These are phyloP conservation scores for Cercospora sojina DNA, from an alignment of 2,329 filamentous ascomycete species.

Conservation along the genomic window DNA sequence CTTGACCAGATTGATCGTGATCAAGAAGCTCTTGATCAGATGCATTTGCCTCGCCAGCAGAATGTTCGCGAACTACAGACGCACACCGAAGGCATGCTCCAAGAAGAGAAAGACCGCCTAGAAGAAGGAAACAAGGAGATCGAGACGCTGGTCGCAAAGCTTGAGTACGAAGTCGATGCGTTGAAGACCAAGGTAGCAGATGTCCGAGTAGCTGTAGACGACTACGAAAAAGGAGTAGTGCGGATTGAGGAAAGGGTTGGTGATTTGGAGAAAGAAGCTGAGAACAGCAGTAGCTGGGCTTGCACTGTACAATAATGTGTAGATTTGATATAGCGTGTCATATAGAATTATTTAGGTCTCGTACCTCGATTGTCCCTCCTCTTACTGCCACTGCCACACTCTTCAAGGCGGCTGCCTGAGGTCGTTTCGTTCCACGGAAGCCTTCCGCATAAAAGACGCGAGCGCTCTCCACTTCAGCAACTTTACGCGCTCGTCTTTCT, in stretches of 20 bases:
- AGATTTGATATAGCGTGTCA: slow-evolving; percentile 5
- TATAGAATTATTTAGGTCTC: background rate
- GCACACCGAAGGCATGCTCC: slow-evolving; percentile 66
- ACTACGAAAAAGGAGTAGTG: slow-evolving; percentile 69
- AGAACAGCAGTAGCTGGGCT: slow-evolving; percentile 29
- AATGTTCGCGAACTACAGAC: slow-evolving; percentile 67
- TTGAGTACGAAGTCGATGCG: slow-evolving; percentile 87
- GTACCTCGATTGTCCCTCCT: background rate
- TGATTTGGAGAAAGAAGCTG: slow-evolving; percentile 61
- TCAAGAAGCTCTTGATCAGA: slow-evolving; percentile 61
- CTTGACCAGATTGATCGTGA: slow-evolving; percentile 63
- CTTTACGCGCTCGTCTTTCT: background rate
- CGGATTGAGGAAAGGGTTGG: slow-evolving; percentile 47
- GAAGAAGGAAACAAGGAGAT: slow-evolving; percentile 74
- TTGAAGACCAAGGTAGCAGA: slow-evolving; percentile 80
- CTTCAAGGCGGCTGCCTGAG: background rate
- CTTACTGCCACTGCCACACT: background rate
- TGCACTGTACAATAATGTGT: slow-evolving; percentile 32
- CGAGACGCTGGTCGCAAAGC: slow-evolving; percentile 75
- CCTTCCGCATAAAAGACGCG: background rate
- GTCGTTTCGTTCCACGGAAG: background rate
- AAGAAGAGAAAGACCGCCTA: slow-evolving; percentile 66
- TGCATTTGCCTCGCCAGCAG: slow-evolving; percentile 70
- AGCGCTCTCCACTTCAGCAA: background rate
- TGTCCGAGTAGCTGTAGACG: slow-evolving; percentile 75